Evolutionary conservation across 148 eudicot genomes (phyloP), one percentile per base, ranked within the genome.

Genomic region (Fagopyrum tataricum): DNA sequence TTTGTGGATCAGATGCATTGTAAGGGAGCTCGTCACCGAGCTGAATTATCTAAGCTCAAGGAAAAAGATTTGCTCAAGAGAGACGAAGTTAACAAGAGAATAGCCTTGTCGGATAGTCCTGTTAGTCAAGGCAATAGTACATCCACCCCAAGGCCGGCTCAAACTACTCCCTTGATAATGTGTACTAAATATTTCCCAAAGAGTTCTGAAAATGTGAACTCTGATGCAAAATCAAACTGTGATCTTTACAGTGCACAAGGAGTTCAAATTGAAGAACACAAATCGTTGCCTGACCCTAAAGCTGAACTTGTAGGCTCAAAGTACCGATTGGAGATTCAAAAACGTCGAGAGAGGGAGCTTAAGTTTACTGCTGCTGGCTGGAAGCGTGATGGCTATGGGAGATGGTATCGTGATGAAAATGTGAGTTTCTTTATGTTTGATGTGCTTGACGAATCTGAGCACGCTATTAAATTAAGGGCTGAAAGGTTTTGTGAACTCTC

Each of bases 331-430:
- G 78, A 81, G 70, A 72, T 78, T 70, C 67, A 23, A 61, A 75
- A 77, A 58, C 81, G 75, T 14, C 72, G 47, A 37, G 89, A 88
- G 74, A 84, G 74, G 74, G 91, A 85, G 73, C 86, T 85, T 43
- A 88, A 84, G 82, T 88, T 85, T 49, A 88, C 86, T 26, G 87
- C 82, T 62, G 87, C 91, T 74, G 91, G 91, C 18, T 88, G 91
- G 91, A 88, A 85, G 79, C 89, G 89, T 5, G 87, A 85, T 78
- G 59, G 89, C 76, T 79, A 79, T 82, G 91, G 89, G 44, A 84
- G 79, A 67, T 88, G 91, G 91, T 85, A 75, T 59, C 85, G 78
- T 74, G 91, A 87, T 84, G 90, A 87, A 79, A 84, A 87, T 76
- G 88, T 87, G 76, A 81, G 85, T 75, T 74, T 71, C 4, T 23